These are phyloP conservation scores for Monosporascus sp. DNA, from an alignment of 2,329 filamentous ascomycete species.

Conservation along the genomic window DNA sequence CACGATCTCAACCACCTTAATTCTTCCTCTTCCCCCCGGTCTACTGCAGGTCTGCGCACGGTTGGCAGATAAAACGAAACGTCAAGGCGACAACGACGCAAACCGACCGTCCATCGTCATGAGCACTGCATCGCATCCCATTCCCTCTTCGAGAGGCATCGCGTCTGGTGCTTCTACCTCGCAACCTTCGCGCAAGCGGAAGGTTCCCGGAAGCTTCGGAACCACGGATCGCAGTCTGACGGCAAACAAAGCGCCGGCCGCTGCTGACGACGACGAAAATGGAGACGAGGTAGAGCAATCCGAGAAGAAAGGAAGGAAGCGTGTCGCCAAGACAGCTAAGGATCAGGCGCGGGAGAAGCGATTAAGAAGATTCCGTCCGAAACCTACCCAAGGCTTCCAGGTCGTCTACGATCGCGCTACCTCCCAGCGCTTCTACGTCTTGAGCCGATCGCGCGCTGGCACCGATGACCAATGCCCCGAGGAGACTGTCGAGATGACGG, in stretches of 20 bases:
- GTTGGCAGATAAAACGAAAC: too few relatives aligned
- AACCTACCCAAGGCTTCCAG: constrained; percentile 31
- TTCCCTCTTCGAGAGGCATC: too few relatives aligned
- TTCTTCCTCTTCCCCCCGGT: too few relatives aligned
- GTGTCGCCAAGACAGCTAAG: background rate
- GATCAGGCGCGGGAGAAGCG: background rate
- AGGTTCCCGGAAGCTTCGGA: background rate
- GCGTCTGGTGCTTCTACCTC: background rate
- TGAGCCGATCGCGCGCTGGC: constrained; percentile 34
- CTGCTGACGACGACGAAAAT: background rate
- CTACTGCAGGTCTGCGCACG: too few relatives aligned
- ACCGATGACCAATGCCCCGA: constrained; percentile 32
- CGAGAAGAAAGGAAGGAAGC: background rate
- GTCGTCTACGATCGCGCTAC: constrained; percentile 35
- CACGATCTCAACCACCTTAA: too few relatives aligned
- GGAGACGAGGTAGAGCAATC: background rate
- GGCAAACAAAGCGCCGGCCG: background rate
- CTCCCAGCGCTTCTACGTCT: constrained; percentile 42
- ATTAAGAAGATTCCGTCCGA: constrained; percentile 22
- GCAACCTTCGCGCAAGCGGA: background rate
- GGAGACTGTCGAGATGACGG: constrained; percentile 55
- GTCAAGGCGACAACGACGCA: too few relatives aligned
- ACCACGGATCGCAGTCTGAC: background rate
- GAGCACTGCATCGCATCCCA: too few relatives aligned
- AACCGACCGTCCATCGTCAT: too few relatives aligned